phyloP scores from a whole-genome alignment of 371 early-diverging fungal genomes.

The Rhizomucor miehei region DNA sequence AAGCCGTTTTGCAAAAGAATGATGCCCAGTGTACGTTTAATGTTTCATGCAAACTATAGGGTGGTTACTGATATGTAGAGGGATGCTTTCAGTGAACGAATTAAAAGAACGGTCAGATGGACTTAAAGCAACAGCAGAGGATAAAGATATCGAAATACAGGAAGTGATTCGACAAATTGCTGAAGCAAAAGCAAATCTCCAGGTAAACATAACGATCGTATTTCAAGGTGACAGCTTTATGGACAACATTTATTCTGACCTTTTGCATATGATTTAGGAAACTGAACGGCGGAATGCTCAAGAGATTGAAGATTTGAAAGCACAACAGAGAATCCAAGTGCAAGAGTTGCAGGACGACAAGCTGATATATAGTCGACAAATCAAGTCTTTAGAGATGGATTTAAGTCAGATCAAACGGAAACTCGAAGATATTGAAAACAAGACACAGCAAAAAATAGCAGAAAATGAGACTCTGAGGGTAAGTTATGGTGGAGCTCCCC shows the following conservation, averaged over 20 bases:
- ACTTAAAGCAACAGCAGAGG: constrained; percentile 21
- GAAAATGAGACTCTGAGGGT: constrained; percentile 5
- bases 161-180: constrained; percentile 25
- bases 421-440: constrained; percentile 5
- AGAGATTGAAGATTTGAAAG: constrained; percentile 25
- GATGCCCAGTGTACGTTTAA: constrained; percentile 24
- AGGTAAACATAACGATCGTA: constrained; percentile 10
- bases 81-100: constrained; percentile 26
- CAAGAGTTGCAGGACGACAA: constrained; percentile 34
- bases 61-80: too few relatives aligned
- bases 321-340: constrained; percentile 29
- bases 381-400: constrained; percentile 25
- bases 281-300: constrained; percentile 19
- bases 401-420: constrained; percentile 15
- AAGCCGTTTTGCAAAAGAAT: constrained; percentile 22
- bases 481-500: background rate
- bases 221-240: background rate
- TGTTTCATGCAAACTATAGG: too few relatives aligned
- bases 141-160: constrained; percentile 28
- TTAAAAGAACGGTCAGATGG: constrained; percentile 22
- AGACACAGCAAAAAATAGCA: constrained; percentile 14
- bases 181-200: constrained; percentile 20
- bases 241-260: background rate
- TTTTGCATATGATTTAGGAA: constrained; percentile 5
- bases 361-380: constrained; percentile 23